A percentile compares a stretch with the other conserved stretches of the same genome.
Evolutionary conservation across 495 filamentous ascomycete species (phyloP).

Genomic region (Cryomyces minteri): DNA sequence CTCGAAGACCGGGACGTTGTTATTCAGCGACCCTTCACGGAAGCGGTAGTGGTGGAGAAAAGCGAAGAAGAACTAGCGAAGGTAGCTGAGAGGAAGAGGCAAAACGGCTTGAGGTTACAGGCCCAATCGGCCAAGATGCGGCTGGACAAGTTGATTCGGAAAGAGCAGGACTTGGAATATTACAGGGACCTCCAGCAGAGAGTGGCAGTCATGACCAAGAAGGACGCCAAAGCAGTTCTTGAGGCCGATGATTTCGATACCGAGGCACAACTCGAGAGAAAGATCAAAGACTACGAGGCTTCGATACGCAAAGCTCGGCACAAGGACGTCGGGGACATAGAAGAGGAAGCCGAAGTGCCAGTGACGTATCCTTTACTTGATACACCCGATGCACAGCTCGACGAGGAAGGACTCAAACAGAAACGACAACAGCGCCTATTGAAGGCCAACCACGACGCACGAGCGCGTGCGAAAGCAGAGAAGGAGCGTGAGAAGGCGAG

Average conservation of each 20-base stretch:
- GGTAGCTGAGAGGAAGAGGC: slow-evolving; percentile 80
- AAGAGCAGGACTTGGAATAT: slow-evolving; percentile 74
- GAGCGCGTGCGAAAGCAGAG: slow-evolving; percentile 80
- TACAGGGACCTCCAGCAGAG: slow-evolving; percentile 62
- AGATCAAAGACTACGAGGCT: slow-evolving; percentile 74
- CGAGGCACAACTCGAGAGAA: slow-evolving; percentile 59
- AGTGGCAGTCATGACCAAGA: slow-evolving; percentile 55
- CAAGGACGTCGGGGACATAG: slow-evolving; percentile 74
- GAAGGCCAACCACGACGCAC: slow-evolving; percentile 85
- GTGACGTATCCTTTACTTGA: slow-evolving; percentile 79
- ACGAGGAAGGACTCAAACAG: slow-evolving; percentile 74
- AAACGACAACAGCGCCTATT: slow-evolving; percentile 83
- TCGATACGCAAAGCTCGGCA: slow-evolving; percentile 74
- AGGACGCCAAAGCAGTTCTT: slow-evolving; percentile 66
- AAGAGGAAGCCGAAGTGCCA: slow-evolving; percentile 56
- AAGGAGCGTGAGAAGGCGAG: slow-evolving; percentile 82
- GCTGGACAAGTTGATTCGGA: slow-evolving; percentile 80
- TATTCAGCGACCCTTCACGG: slow-evolving; percentile 83
- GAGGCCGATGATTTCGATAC: slow-evolving; percentile 86
- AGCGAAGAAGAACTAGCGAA: slow-evolving; percentile 77
- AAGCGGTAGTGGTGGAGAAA: slow-evolving; percentile 75
- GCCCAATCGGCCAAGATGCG: slow-evolving; percentile 96
- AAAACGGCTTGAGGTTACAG: slow-evolving; percentile 77
- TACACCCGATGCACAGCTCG: slow-evolving; percentile 75
- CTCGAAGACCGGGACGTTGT: slow-evolving; percentile 77